A percentile compares a stretch with the other conserved stretches of the same genome.
Conservation (phyloP, 176 grass and related monocot genomes). For the Avena eriantha region DNA sequence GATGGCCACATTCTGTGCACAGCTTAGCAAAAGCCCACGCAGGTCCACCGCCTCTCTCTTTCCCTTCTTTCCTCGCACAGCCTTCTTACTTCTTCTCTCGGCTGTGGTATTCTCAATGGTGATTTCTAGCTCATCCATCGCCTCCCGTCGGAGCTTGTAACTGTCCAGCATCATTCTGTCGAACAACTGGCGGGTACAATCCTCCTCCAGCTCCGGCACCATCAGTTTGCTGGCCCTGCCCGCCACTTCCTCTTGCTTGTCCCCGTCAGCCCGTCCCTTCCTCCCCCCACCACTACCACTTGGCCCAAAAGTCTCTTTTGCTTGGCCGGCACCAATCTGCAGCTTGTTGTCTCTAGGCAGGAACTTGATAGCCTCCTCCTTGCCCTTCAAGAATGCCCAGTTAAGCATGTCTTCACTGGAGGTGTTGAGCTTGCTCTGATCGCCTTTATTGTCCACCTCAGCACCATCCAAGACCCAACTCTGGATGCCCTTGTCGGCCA, state of each 20-base stretch:
- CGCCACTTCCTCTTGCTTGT: slow-evolving; percentile 36
- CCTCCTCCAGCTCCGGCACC: slow-evolving; percentile 24
- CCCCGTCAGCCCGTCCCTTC: slow-evolving; percentile 29
- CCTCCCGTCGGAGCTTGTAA: background rate
- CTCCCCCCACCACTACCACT: background rate
- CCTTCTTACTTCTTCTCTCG: slow-evolving; percentile 24
- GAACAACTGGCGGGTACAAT: slow-evolving; percentile 46
- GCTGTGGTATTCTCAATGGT: slow-evolving; percentile 5
- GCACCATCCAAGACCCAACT: background rate
- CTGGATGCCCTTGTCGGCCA: slow-evolving; percentile 9
- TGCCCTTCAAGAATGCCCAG: slow-evolving; percentile 41
- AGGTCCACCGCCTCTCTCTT: slow-evolving; percentile 51
- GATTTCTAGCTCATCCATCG: slow-evolving; percentile 30
- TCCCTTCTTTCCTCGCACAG: background rate
- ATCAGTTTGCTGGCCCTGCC: slow-evolving; percentile 51
- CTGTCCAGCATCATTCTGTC: slow-evolving; percentile 43
- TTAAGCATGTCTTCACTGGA: slow-evolving; percentile 10
- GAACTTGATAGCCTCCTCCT: slow-evolving; percentile 59
- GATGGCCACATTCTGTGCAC: slow-evolving; percentile 51
- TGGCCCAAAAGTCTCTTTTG: background rate
- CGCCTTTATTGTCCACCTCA: slow-evolving; percentile 14
- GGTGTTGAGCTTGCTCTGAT: background rate
- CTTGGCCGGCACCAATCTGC: background rate
- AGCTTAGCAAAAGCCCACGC: slow-evolving; percentile 52
- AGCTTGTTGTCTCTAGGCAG: slow-evolving; percentile 45